Conservation (phyloP, 306 rosid species). For the Notholithocarpus densiflorus region DNA sequence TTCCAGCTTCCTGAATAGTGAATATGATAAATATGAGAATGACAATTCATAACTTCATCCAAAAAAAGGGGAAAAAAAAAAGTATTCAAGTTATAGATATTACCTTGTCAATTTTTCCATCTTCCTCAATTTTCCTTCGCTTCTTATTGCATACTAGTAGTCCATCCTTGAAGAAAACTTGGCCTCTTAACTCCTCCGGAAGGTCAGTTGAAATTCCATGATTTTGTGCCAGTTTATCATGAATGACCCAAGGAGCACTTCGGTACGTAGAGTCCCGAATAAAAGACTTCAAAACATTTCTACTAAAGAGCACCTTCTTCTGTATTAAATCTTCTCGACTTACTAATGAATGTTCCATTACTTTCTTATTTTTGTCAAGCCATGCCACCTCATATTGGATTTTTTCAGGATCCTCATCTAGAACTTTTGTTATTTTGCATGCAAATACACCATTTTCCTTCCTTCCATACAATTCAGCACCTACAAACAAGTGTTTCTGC, state of each 20-base stretch:
- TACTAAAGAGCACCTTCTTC: constrained; percentile 80
- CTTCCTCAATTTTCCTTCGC: constrained; percentile 52
- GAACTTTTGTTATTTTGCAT: constrained; percentile 68
- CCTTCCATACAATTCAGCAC: constrained; percentile 73
- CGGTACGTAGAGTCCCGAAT: constrained; percentile 91
- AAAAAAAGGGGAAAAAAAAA: not conserved
- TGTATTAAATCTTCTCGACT: constrained; percentile 51
- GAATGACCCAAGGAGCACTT: constrained; percentile 90
- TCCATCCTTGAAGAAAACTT: constrained; percentile 61
- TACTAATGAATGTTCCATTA: constrained; percentile 41
- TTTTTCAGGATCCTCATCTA: constrained; percentile 39
- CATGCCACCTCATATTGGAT: constrained; percentile 66
- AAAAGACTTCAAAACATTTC: constrained; percentile 71
- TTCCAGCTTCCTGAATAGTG: constrained; percentile 50
- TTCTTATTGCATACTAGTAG: constrained; percentile 66
- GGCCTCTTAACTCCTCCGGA: constrained; percentile 64
- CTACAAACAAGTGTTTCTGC: constrained; percentile 58
- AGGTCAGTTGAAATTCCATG: constrained; percentile 71
- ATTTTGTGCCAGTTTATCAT: constrained; percentile 63
- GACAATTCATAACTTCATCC: constrained; percentile 2
- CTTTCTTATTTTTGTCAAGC: constrained; percentile 71
- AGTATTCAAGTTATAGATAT: constrained; percentile 10
- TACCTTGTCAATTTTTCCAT: constrained; percentile 17
- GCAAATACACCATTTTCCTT: constrained; percentile 48
- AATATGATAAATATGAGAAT: constrained; percentile 33